Percentiles rank a stretch among this genome's conserved stretches.
These are phyloP conservation scores for Candida alai DNA, from an alignment of 805 yeast genomes.

Conservation along the genomic window DNA sequence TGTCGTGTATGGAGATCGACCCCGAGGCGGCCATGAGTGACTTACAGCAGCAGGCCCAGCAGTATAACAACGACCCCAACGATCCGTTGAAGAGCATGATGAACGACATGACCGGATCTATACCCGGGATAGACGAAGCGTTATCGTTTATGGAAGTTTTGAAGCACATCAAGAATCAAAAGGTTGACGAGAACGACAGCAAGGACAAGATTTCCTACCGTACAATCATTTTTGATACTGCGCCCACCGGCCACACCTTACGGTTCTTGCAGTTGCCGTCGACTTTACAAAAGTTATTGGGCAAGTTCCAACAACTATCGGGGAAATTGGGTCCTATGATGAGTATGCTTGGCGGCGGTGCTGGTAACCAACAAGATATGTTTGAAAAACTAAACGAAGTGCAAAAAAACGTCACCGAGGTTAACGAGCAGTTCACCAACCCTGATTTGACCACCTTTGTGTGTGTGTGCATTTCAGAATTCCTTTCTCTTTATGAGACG, in stretches of 20 bases:
- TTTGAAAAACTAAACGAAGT: constrained; percentile 75
- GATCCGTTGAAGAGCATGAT: constrained; percentile 70
- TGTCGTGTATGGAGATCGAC: constrained; percentile 98
- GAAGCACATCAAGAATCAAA: constrained; percentile 87
- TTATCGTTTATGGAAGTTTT: constrained; percentile 96
- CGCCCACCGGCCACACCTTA: constrained; percentile 98
- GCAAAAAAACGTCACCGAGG: constrained; percentile 77
- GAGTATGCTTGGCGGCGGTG: constrained; percentile 68
- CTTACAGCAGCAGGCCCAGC: constrained; percentile 59
- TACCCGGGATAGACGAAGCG: constrained; percentile 99
- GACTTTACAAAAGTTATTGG: constrained; percentile 80
- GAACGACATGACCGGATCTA: constrained; percentile 89
- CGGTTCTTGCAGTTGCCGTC: constrained; percentile 93
- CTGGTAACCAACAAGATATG: constrained; percentile 65
- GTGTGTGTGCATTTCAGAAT: constrained; percentile 97
- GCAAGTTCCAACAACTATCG: constrained; percentile 82
- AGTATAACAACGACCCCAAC: constrained; percentile 49
- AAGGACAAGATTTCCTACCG: constrained; percentile 47
- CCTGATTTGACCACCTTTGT: constrained; percentile 94
- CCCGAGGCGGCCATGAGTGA: constrained; percentile 93
- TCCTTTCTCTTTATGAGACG: constrained; percentile 91
- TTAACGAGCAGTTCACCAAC: constrained; percentile 90
- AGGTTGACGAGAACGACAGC: constrained; percentile 17
- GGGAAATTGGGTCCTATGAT: constrained; percentile 89
- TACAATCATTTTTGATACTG: constrained; percentile 96